Base-by-base conservation (phyloP, 768 basidiomycete species). In the Lenzites betulinus region DNA sequence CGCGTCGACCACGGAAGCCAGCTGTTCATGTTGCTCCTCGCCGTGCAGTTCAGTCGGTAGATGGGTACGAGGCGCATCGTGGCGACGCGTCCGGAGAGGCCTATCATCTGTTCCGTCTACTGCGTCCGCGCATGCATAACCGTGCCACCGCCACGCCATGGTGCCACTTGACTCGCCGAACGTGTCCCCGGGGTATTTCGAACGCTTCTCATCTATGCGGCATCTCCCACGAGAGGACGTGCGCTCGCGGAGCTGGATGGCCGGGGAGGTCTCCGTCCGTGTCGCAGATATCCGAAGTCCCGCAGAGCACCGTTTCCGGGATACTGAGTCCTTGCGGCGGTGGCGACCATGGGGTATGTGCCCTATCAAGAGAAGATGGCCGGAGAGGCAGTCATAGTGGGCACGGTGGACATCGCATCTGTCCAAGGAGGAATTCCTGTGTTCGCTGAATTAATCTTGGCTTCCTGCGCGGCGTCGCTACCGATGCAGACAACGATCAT, bases 131-230 rank as follows among this genome's bases (percentile, higher is more conserved):
- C 30, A 11, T 33, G 30, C 30, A 33, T 4, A 11, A 33, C 30
- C 30, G 11, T 5, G 30, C n/a, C n/a, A n/a, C n/a, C n/a, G n/a
- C n/a, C n/a, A n/a, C n/a, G n/a, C n/a, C 6, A 33, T 11, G 6
- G 30, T 43, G 42, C n/a, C 42, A 18, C 42, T 51, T 33, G 41
- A 44, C 39, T 26, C 47, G n/a, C 51, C 58, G 58, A 47, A 53
- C 51, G 53, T 30, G 51, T 28, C 26, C 39, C 7, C 44, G 33
- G 3, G 47, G 43, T 25, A 23, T 36, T 23, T 28, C 33, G 41
- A 11, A 36, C 18, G 44, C 26, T 25, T 43, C 33, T 15, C 25
- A 13, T 23, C 11, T 47, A 22, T 47, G 22, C 46, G 46, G 23
- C 8, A 26, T 33, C 11, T 33, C 30, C 30, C 30, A 33, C n/a